These are phyloP conservation scores for Daldinia eschscholtzii DNA, from an alignment of 2,329 filamentous ascomycete genomes.

Conservation along the genomic window DNA sequence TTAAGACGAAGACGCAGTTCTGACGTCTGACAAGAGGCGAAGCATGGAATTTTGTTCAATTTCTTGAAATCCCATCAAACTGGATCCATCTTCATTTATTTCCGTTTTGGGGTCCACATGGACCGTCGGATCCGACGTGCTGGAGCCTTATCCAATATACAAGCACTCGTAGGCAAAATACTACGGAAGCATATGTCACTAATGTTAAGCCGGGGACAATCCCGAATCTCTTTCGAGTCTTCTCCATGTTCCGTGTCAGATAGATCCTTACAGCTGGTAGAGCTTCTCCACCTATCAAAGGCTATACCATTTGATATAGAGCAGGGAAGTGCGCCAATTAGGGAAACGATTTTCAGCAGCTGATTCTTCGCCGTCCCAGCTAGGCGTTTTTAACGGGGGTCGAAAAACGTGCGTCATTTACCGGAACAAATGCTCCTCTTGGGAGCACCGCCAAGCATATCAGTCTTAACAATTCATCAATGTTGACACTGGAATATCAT, in stretches of 20 bases:
- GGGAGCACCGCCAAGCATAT: not conserved
- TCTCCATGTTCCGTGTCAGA: constrained; percentile 16
- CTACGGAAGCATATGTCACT: constrained; percentile 5
- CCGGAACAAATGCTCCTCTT: constrained; percentile 36
- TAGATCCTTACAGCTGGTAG: constrained; percentile 32
- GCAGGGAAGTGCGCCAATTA: not conserved
- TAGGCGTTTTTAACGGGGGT: constrained; percentile 8
- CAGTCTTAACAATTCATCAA: not conserved
- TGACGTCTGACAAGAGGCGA: constrained; percentile 38
- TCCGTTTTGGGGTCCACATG: constrained; percentile 16
- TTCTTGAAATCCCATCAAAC: constrained; percentile 36
- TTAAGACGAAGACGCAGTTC: constrained; percentile 10
- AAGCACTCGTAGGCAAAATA: not conserved
- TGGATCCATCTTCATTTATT: constrained; percentile 3
- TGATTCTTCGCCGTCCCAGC: constrained; percentile 26
- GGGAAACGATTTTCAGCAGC: constrained; percentile 14
- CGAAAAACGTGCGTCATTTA: constrained; percentile 17
- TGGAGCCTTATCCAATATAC: constrained; percentile 13
- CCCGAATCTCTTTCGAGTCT: constrained; percentile 12
- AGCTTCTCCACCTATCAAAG: constrained; percentile 29
- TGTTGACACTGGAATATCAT: no score
- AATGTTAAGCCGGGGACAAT: constrained; percentile 22
- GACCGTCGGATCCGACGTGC: not conserved
- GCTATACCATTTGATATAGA: not conserved
- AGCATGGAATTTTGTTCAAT: constrained; percentile 26